Percentiles rank a stretch among this genome's conserved stretches.
Conservation (phyloP, 2,329 filamentous ascomycete species). For the Escovopsis weberi region DNA sequence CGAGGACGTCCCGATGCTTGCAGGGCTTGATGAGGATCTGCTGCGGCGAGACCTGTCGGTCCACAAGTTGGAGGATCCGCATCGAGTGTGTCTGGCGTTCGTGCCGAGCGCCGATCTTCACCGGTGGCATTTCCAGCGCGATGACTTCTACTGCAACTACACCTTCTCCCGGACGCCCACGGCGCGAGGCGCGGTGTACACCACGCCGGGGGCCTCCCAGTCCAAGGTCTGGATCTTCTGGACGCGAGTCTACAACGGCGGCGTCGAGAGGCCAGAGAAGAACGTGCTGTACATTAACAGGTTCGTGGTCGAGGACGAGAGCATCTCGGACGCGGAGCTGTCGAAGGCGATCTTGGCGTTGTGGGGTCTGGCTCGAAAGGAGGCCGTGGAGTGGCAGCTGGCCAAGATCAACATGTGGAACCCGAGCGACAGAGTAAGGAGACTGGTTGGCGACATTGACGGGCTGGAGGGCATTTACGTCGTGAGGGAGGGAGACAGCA, state of each 20-base stretch:
- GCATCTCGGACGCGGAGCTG: slow-evolving; percentile 26
- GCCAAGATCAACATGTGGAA: slow-evolving; percentile 71
- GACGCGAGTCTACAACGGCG: slow-evolving; percentile 50
- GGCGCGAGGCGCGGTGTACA: slow-evolving; percentile 57
- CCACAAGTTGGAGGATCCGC: neutral
- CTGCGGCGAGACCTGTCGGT: slow-evolving; percentile 38
- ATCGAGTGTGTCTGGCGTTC: slow-evolving; percentile 19
- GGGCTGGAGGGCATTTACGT: slow-evolving; percentile 36
- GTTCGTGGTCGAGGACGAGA: slow-evolving; percentile 47
- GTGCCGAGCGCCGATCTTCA: slow-evolving; percentile 18
- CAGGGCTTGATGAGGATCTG: slow-evolving; percentile 47
- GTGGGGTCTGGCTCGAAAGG: slow-evolving; percentile 48
- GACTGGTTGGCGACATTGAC: slow-evolving; percentile 28
- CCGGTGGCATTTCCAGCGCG: slow-evolving; percentile 55
- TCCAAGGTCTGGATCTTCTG: slow-evolving; percentile 61
- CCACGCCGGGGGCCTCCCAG: slow-evolving; percentile 26
- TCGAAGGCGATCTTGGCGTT: slow-evolving; percentile 44
- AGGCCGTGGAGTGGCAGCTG: slow-evolving; percentile 60
- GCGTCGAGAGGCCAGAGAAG: slow-evolving; percentile 35
- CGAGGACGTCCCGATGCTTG: slow-evolving; percentile 45
- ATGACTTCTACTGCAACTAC: slow-evolving; percentile 59
- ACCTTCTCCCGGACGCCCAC: slow-evolving; percentile 42
- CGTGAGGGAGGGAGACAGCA: slow-evolving; percentile 49
- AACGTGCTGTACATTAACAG: slow-evolving; percentile 59
- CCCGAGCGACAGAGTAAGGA: slow-evolving; percentile 40